phyloP scores from a whole-genome alignment of 345 rosid genomes.

The Eucalyptus cloeziana region DNA sequence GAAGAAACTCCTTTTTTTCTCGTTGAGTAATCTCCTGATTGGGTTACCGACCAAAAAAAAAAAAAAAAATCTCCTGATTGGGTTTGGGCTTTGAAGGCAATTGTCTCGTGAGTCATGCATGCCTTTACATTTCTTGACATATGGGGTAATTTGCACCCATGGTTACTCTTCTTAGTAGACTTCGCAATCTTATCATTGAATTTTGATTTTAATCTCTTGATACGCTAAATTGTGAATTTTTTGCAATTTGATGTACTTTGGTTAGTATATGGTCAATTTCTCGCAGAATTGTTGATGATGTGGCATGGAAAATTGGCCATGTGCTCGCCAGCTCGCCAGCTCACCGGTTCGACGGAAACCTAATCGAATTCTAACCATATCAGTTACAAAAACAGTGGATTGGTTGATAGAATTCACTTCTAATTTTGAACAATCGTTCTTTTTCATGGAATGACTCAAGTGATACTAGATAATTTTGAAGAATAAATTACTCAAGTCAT shows the following conservation, averaged over 20 bases:
- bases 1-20: background rate
- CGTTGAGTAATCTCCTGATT: no score
- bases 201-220: background rate
- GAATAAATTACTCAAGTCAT: background rate
- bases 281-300: background rate
- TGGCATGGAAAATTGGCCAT: background rate
- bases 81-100: no score
- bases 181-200: no score
- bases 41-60: no score
- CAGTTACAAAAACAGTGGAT: background rate
- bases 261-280: background rate
- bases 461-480: background rate
- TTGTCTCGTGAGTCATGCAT: no score
- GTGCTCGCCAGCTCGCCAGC: background rate
- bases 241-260: background rate
- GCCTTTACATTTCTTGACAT: no score
- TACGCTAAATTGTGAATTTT: background rate
- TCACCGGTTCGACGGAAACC: no score
- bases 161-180: no score
- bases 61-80: no score
- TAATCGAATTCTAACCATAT: background rate
- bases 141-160: no score
- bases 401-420: background rate
- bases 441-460: background rate
- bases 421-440: background rate